Conservation (phyloP, 2,329 filamentous ascomycete genomes). For the Cladophialophora immunda region DNA sequence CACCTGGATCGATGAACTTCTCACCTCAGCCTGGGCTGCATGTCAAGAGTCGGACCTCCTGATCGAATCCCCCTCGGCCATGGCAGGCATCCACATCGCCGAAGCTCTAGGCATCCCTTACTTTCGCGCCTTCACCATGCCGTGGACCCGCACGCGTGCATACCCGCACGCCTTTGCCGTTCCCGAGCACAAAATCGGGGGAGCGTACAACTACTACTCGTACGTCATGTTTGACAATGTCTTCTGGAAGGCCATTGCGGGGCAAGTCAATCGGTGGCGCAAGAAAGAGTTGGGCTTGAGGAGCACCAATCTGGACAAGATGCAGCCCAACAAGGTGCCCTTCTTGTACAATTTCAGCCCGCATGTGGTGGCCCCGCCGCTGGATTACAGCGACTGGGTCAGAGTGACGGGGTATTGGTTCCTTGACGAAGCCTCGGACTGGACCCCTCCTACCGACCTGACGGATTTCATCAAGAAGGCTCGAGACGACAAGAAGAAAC, state of each 20-base stretch:
- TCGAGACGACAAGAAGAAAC: conserved; percentile 80
- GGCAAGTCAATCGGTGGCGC: conserved; percentile 93
- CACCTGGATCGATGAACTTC: conserved; percentile 91
- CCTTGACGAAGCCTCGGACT: conserved; percentile 74
- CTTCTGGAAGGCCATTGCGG: conserved; percentile 93
- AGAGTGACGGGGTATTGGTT: conserved; percentile 99
- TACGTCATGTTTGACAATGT: conserved; percentile 97
- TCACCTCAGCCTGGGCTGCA: conserved; percentile 80
- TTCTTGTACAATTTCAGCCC: conserved; percentile 98
- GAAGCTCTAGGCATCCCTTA: conserved; percentile 93
- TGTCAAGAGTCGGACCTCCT: conserved; percentile 88
- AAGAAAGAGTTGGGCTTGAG: conserved; percentile 80
- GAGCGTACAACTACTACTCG: conserved; percentile 91
- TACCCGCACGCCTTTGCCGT: conserved; percentile 98
- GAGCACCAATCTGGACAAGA: conserved; percentile 83
- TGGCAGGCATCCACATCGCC: conserved; percentile 97
- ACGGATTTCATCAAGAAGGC: conserved; percentile 84
- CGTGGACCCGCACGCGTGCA: conserved; percentile 93
- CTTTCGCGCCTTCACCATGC: conserved; percentile 98
- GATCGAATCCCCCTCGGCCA: conserved; percentile 94
- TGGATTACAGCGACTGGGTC: conserved; percentile 98
- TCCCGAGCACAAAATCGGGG: conserved; percentile 91
- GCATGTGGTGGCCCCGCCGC: conserved; percentile 87
- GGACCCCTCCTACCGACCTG: conserved; percentile 78
- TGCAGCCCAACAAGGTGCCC: conserved; percentile 97